Evolutionary conservation across 768 basidiomycete genomes (phyloP).

Genomic region (Russula ochroleuca): DNA sequence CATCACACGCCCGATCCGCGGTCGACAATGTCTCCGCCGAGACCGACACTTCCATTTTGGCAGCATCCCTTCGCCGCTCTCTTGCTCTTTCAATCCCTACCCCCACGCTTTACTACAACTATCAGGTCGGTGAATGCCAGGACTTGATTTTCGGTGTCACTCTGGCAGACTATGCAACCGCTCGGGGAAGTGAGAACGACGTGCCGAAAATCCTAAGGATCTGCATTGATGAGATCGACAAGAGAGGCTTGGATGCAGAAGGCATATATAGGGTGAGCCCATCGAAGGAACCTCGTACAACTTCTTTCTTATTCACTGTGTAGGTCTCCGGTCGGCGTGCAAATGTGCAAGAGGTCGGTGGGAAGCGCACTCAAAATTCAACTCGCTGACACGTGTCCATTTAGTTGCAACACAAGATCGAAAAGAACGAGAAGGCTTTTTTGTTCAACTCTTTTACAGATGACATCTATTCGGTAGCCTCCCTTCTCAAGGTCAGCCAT

Average conservation of each 20-base stretch:
- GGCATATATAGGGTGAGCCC: conserved; percentile 70
- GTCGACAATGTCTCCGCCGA: conserved; percentile 67
- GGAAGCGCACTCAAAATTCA: neutral
- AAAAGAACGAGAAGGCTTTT: conserved; percentile 75
- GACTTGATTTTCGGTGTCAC: conserved; percentile 89
- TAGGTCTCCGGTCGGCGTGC: conserved; percentile 85
- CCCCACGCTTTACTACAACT: conserved; percentile 71
- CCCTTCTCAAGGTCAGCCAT: conserved; percentile 69
- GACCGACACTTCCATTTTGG: conserved; percentile 59
- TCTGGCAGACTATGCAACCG: conserved; percentile 83
- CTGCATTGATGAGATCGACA: conserved; percentile 80
- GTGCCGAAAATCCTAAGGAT: conserved; percentile 77
- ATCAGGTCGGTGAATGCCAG: conserved; percentile 75
- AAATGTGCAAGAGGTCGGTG: conserved; percentile 68
- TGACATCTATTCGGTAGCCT: conserved; percentile 80
- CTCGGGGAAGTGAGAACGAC: conserved; percentile 66
- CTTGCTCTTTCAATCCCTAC: conserved; percentile 64
- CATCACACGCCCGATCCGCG: conserved; percentile 55
- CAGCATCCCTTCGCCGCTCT: conserved; percentile 54
- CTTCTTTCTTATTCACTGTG: conserved; percentile 11
- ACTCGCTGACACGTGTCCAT: conserved; percentile 3
- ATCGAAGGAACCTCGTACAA: neutral
- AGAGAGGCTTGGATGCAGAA: conserved; percentile 69
- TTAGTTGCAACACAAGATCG: conserved; percentile 81
- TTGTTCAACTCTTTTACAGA: conserved; percentile 65